These are phyloP conservation scores for Wallacemonas rigidus DNA, from an alignment of 208 protist species.

Conservation along the genomic window DNA sequence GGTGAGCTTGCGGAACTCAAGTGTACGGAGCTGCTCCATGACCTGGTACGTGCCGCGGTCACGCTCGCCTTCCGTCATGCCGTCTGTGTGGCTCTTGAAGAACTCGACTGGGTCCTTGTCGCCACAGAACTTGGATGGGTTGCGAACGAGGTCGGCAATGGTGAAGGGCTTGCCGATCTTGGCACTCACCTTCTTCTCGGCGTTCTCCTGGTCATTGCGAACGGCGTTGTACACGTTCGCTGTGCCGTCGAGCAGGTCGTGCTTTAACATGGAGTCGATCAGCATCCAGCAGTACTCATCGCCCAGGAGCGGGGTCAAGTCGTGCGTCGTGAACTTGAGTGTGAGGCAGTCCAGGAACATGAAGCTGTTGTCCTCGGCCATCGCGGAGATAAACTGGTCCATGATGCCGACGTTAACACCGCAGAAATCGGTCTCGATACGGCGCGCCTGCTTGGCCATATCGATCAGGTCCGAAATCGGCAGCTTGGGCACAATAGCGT, in stretches of 20 bases:
- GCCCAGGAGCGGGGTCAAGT: slow-evolving; percentile 51
- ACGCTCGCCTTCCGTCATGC: slow-evolving; percentile 57
- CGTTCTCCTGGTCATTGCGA: slow-evolving; percentile 64
- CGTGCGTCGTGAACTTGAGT: slow-evolving; percentile 47
- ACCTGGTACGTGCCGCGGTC: slow-evolving; percentile 71
- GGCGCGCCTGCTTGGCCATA: slow-evolving; percentile 67
- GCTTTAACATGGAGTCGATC: slow-evolving; percentile 78
- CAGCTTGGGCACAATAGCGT: slow-evolving; percentile 44
- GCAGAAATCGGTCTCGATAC: slow-evolving; percentile 83
- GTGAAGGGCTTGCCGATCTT: slow-evolving; percentile 48
- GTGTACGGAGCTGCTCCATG: slow-evolving; percentile 67
- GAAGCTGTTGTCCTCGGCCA: slow-evolving; percentile 73
- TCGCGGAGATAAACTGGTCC: slow-evolving; percentile 89
- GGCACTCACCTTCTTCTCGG: slow-evolving; percentile 69
- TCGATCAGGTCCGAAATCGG: slow-evolving; percentile 40
- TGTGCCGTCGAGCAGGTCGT: slow-evolving; percentile 57
- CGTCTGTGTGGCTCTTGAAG: slow-evolving; percentile 32
- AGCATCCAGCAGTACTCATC: slow-evolving; percentile 67
- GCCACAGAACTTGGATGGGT: slow-evolving; percentile 46
- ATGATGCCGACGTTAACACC: slow-evolving; percentile 92
- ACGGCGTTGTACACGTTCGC: slow-evolving; percentile 66
- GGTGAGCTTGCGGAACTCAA: slow-evolving; percentile 59
- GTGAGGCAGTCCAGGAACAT: slow-evolving; percentile 86
- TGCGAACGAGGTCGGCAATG: slow-evolving; percentile 65
- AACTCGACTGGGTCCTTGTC: slow-evolving; percentile 56